Base-by-base conservation (phyloP, 257 asterid species). In the Paulownia fortunei region DNA sequence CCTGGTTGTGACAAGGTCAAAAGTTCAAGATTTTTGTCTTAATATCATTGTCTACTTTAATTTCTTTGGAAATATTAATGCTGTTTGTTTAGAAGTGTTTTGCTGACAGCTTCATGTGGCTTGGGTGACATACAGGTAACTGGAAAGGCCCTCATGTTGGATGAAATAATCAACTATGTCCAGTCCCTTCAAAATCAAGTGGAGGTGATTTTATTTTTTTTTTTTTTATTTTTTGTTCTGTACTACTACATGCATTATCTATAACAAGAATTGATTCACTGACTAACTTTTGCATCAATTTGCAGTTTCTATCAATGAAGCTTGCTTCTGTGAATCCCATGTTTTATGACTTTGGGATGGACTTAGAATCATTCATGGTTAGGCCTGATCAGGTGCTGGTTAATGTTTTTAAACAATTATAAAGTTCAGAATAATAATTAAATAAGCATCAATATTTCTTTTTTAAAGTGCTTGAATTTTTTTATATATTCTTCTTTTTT, bases 111-210 rank as follows among this genome's bases (percentile, higher is more conserved):
- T 87, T 86, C 55, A 82, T 82, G 86, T 87, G 89, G 78, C 9
- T 80, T 82, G 83, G 70, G 26, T 91, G 87, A 66, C 56, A 55
- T 44, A 79, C 87, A 93, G 98, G 93, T 89, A 61, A 92, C 90
- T 26, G 98, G 98, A 18, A 94, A 94, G 97, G 97, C 98, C 92
- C 95, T 90, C 81, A 85, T 94, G 94, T 88, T 94, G 95, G 98
- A 94, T 86, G 97, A 94, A 81, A 94, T 94, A 37, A 94, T 94
- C 77, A 92, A 92, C 72, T 93, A 93, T 85, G 98, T 93, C 84
- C 97, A 91, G 67, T 93, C 97, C 75, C 87, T 93, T 59, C 97
- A 92, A 82, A 86, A 90, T 75, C 98, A 94, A 90, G 98, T 94
- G 26, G 97, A 94, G 98, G 98, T 92, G 42, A 19, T 68, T n/a